Evolutionary conservation across 371 early-diverging fungal species (phyloP), one percentile per base, ranked within the genome.

Genomic region (Zychaea mexicana): DNA sequence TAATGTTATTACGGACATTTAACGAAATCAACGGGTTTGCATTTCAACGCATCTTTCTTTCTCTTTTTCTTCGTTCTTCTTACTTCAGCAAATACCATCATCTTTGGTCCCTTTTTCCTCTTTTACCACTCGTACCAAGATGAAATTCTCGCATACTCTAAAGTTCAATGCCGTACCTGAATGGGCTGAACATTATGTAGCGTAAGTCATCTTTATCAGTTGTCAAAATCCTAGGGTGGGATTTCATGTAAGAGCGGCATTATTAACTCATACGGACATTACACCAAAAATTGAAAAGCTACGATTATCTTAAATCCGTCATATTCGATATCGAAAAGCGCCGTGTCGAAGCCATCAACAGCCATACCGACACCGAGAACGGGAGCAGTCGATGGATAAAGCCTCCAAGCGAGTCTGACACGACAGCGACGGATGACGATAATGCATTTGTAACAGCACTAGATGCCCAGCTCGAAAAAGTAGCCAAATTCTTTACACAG

Each of bases 381-480:
- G 21, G 15, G 2, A 52, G 27, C 19, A 31, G 47, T 24, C 33
- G 42, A 42, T 42, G 42, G 42, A 61, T 30, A 22, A 61, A 49
- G n/a, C 1, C 0, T 31, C 8, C 26, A 7, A 45, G 28, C 38
- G 19, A 58, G 15, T 15, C 15, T 1, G 4, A 45, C 26, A 7
- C 13, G 31, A 33, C 56, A 32, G 7, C 45, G 32, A 46, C 46
- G 39, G 28, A 55, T n/a, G 62, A 56, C 21, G 60, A 63, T 9
- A 17, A 53, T 7, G 21, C 19, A 13, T 64, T 68, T 24, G 24
- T 33, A 24, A 24, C 53, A 19, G 64, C 57, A 27, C 31, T 66
- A 24, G 59, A 61, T 60, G 22, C 24, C 13, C 70, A 70, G 22
- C 64, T 70, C 22, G 56, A 70, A 0, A 70, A 70, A 47, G 60